Base-by-base conservation (phyloP, 2,329 filamentous ascomycete species). In the Leptographium radiaticola region DNA sequence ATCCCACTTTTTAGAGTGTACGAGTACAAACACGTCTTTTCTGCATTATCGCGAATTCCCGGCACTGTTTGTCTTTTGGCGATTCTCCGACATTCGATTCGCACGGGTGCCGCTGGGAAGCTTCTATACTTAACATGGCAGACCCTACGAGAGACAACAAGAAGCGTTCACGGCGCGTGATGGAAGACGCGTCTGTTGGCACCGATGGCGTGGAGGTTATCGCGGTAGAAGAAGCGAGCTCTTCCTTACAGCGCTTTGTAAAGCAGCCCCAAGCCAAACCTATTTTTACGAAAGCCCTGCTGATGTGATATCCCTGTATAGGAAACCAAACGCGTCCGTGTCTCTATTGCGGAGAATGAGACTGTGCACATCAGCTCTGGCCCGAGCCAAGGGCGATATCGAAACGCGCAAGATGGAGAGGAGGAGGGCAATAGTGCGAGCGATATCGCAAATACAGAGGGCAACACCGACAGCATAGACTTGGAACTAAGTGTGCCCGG, bases 151-250 rank as follows among this genome's bases (percentile, higher is more conserved):
- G 33, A 15, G 18, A 33, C 16, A 25, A 47, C 13, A 15, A 16
- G 30, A 79, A 79, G 63, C 72, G 75, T 58, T 66, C 68, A 25
- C 68, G 71, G 45, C 67, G 60, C 50, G 64, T 59, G 8, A 62
- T 65, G 42, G 66, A 69, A 36, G 62, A 61, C 38, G 61, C 36
- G 13, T 50, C 60, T 16, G 62, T 65, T 51, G 64, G 66, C 18
- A 66, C 66, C n/a, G 64, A 25, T 4, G 56, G 50, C 15, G 36
- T 57, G 20, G 66, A 67, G 16, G 57, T 66, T 33, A 60, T 65
- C 3, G 64, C 71, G 16, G 61, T 67, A n/a, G 64, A 63, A n/a
- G 63, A 68, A 46, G 70, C 71, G 13, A 71, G 67, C 57, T 73
- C 74, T 1, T 68, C 64, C 30, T 60, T 73, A 31, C 66, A 67